phyloP scores from a whole-genome alignment of 768 basidiomycete species.

The Lentinula raphanica region DNA sequence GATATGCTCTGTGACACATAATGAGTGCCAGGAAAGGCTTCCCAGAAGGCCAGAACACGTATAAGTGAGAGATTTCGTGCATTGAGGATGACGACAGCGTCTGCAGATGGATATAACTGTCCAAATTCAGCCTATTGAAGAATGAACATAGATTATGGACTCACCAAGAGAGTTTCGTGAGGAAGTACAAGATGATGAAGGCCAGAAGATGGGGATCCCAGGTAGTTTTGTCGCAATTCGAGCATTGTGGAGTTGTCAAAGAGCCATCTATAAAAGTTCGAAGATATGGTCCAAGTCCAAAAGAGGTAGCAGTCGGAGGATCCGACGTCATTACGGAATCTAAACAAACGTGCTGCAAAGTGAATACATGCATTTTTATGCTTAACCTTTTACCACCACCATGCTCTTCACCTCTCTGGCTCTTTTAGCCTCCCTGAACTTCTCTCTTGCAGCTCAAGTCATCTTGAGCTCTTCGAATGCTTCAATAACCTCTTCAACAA shows the following conservation, averaged over 20 bases:
- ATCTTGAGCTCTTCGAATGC: constrained; percentile 7
- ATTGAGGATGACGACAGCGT: constrained; percentile 66
- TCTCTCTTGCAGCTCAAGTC: constrained; percentile 25
- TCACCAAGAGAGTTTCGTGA: constrained; percentile 53
- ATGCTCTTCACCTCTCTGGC: constrained; percentile 14
- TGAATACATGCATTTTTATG: neutral
- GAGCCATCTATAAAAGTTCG: neutral
- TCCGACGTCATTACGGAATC: neutral
- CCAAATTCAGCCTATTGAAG: constrained; percentile 11
- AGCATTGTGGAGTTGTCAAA: constrained; percentile 31
- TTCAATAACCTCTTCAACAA: constrained; percentile 40
- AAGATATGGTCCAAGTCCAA: neutral
- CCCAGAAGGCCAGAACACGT: constrained; percentile 73
- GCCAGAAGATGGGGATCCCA: constrained; percentile 47
- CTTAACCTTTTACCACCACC: constrained; percentile 5
- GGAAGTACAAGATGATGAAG: constrained; percentile 56
- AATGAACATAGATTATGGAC: constrained; percentile 19
- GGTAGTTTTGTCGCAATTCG: constrained; percentile 38
- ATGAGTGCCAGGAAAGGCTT: constrained; percentile 65
- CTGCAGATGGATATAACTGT: constrained; percentile 69
- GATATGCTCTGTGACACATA: constrained; percentile 43
- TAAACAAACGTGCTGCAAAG: neutral
- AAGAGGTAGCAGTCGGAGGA: neutral
- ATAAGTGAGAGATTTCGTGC: constrained; percentile 60
- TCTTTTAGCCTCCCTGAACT: constrained; percentile 18